Conservation (phyloP, 192 early-diverging fungal genomes). For the Backusella parvicylindrica region DNA sequence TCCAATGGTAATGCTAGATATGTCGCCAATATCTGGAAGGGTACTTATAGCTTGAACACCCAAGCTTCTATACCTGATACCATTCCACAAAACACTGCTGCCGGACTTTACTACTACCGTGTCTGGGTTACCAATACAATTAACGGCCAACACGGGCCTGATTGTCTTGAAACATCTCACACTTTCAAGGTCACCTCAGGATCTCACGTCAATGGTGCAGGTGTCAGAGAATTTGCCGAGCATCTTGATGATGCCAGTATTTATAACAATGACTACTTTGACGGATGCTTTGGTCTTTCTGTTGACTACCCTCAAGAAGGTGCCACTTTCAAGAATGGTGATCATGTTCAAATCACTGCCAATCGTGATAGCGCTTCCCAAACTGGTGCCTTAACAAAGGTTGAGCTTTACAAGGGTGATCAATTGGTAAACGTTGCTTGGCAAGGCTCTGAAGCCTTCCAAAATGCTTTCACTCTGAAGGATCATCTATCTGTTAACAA, state of each 20-base stretch:
- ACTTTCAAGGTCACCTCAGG: slow-evolving; percentile 31
- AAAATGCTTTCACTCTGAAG: slow-evolving; percentile 27
- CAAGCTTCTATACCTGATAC: slow-evolving; percentile 22
- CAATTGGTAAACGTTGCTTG: slow-evolving; percentile 15
- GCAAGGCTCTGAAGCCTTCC: slow-evolving; percentile 19
- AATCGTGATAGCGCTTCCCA: slow-evolving; percentile 28
- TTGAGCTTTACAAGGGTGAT: slow-evolving; percentile 26
- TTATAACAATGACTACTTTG: slow-evolving; percentile 23
- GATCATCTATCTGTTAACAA: slow-evolving; percentile 15
- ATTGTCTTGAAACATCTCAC: slow-evolving; percentile 27
- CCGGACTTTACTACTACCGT: slow-evolving; percentile 37
- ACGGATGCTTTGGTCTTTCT: slow-evolving; percentile 32
- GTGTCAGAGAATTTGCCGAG: slow-evolving; percentile 11
- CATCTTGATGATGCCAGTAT: slow-evolving; percentile 11
- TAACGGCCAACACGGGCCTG: slow-evolving; percentile 29
- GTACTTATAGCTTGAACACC: slow-evolving; percentile 18
- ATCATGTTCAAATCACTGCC: slow-evolving; percentile 19
- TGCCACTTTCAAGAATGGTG: slow-evolving; percentile 1
- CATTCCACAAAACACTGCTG: slow-evolving; percentile 14
- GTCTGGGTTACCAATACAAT: slow-evolving; percentile 35
- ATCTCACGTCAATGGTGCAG: slow-evolving; percentile 24
- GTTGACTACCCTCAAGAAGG: slow-evolving; percentile 25
- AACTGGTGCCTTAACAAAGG: slow-evolving; percentile 21
- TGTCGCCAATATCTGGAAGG: slow-evolving; percentile 28
- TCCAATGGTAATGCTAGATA: slow-evolving; percentile 23